phyloP scores from a whole-genome alignment of 768 basidiomycete species.

The Naganishia vishniacii region DNA sequence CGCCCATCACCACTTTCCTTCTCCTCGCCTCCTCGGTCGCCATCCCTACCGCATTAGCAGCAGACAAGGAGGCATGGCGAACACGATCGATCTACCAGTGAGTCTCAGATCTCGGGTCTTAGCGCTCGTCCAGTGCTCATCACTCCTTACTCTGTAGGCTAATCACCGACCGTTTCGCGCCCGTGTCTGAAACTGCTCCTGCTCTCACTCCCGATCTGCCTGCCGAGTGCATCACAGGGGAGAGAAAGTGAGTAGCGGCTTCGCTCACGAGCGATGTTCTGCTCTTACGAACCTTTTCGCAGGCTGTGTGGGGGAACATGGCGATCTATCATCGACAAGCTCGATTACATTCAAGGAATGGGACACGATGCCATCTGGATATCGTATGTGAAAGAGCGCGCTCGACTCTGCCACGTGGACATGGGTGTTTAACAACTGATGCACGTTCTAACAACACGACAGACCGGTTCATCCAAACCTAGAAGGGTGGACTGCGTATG shows the following conservation, averaged over 20 bases:
- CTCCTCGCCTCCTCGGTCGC: neutral
- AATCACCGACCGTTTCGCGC: slow-evolving; percentile 69
- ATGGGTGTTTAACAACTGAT: too few relatives aligned
- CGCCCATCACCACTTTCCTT: neutral
- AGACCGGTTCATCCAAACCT: slow-evolving; percentile 63
- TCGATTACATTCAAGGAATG: slow-evolving; percentile 76
- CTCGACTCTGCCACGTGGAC: too few relatives aligned
- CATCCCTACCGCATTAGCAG: slow-evolving; percentile 51
- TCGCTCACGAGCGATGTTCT: neutral
- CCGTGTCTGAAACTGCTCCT: slow-evolving; percentile 56
- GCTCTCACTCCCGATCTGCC: slow-evolving; percentile 32
- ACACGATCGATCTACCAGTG: slow-evolving; percentile 75
- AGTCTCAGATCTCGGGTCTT: slow-evolving; percentile 17
- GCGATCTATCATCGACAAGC: slow-evolving; percentile 63
- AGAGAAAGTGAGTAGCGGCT: neutral
- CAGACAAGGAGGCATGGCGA: slow-evolving; percentile 55
- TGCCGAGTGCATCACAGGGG: neutral
- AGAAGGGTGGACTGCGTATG: slow-evolving; percentile 64
- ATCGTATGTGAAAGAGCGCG: slow-evolving; percentile 33
- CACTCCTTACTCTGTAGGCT: neutral
- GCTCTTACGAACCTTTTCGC: too few relatives aligned
- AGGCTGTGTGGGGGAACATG: slow-evolving; percentile 81
- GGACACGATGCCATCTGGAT: slow-evolving; percentile 58
- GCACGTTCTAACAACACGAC: too few relatives aligned
- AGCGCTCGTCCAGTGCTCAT: too few relatives aligned